Percentiles rank a stretch among this genome's conserved stretches.
Conservation (phyloP, 2,329 filamentous ascomycete genomes). For the Biscogniauxia sp. region DNA sequence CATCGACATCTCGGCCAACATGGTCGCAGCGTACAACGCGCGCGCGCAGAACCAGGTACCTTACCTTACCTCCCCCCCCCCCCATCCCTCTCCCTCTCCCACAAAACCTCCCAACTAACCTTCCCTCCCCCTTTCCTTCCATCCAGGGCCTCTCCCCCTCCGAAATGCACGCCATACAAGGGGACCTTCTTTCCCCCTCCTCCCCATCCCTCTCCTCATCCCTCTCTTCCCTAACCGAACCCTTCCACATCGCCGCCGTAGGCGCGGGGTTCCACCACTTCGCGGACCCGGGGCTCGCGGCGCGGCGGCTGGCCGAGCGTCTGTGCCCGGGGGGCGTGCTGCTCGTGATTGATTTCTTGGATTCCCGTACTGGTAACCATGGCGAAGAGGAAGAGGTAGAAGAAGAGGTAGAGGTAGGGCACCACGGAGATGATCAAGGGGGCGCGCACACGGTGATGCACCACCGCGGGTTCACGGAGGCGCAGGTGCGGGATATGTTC, state of each 20-base stretch:
- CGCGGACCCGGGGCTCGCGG: conserved; percentile 58
- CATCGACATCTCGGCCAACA: conserved; percentile 68
- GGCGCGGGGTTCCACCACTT: conserved; percentile 68
- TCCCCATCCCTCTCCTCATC: conserved; percentile 49
- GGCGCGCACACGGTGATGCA: conserved; percentile 56
- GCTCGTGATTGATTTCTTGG: conserved; percentile 65
- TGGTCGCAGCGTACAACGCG: conserved; percentile 67
- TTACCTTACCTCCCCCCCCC: background rate
- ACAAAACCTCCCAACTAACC: conserved; percentile 1
- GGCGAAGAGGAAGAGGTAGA: too few relatives aligned
- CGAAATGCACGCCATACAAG: conserved; percentile 56
- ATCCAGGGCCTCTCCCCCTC: conserved; percentile 45
- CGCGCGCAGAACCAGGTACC: conserved; percentile 53
- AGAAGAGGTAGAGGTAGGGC: too few relatives aligned
- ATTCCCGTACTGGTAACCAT: too few relatives aligned
- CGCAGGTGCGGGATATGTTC: conserved; percentile 60
- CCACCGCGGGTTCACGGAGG: conserved; percentile 65
- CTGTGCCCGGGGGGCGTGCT: conserved; percentile 65
- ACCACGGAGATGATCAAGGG: conserved; percentile 36
- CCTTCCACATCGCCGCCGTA: conserved; percentile 68
- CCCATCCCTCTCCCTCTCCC: background rate
- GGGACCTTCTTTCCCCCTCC: conserved; percentile 56
- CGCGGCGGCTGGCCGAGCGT: conserved; percentile 57
- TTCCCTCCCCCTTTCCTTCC: background rate
- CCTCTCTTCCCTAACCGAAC: too few relatives aligned